Conservation (phyloP, 768 basidiomycete genomes). For the Auriscalpium microsporum region DNA sequence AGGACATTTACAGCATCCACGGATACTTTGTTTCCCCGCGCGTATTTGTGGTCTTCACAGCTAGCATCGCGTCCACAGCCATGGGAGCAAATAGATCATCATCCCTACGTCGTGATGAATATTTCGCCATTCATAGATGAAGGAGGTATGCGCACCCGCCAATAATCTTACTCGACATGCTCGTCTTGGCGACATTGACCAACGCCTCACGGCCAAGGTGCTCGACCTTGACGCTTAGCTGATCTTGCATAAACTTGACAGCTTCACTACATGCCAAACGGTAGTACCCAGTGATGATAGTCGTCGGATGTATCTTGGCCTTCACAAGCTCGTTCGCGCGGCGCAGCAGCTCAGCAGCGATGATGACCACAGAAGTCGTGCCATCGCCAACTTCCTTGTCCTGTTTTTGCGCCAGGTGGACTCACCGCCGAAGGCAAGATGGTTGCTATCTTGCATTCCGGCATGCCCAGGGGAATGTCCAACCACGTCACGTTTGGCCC, state of each 20-base stretch:
- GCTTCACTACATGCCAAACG: slow-evolving; percentile 95
- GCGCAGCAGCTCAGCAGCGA: slow-evolving; percentile 93
- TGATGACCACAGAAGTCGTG: slow-evolving; percentile 95
- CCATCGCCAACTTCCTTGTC: slow-evolving; percentile 99
- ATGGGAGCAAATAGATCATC: slow-evolving; percentile 97
- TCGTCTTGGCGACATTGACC: slow-evolving; percentile 95
- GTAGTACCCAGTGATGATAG: slow-evolving; percentile 98
- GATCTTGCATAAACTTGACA: slow-evolving; percentile 96
- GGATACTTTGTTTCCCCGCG: slow-evolving; percentile 95
- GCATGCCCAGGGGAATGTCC: too few relatives aligned
- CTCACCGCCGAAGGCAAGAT: too few relatives aligned
- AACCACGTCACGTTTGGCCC: too few relatives aligned
- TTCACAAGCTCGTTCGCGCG: slow-evolving; percentile 97
- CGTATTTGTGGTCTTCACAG: slow-evolving; percentile 89
- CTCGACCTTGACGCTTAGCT: slow-evolving; percentile 92
- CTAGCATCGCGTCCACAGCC: slow-evolving; percentile 98
- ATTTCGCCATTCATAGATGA: background rate
- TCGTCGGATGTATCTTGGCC: slow-evolving; percentile 97
- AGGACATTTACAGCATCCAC: slow-evolving; percentile 98
- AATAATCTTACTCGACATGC: slow-evolving; percentile 98
- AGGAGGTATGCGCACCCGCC: slow-evolving; percentile 64
- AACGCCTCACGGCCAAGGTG: slow-evolving; percentile 84
- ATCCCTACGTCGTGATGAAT: slow-evolving; percentile 47
- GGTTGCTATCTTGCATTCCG: too few relatives aligned
- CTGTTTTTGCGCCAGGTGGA: slow-evolving; percentile 97